Evolutionary conservation across 441 rosid genomes (phyloP), one percentile per base, ranked within the genome.

Genomic region (Dalechampia spathulata): DNA sequence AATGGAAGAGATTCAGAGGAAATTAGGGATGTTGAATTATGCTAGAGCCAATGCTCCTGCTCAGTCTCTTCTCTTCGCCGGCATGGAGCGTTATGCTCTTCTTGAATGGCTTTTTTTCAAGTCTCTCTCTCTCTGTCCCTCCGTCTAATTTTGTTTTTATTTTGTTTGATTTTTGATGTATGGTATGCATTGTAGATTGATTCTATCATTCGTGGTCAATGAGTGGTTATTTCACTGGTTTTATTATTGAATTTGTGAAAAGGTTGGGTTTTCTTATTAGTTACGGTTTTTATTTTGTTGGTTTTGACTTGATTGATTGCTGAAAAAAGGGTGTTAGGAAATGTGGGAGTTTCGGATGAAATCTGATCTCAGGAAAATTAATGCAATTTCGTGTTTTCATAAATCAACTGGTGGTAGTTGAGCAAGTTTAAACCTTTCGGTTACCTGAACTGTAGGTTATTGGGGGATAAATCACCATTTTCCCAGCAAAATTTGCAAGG

Each of bases 91-190:
- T 44, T 93, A 89, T 60, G 92, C 92, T 61, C 95, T 90, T 52
- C 96, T 90, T 59, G 99, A 90, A 61, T 90, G 97, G 96, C 96
- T 90, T 67, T 93, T 93, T 75, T 90, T 90, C 77, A 80, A 80
- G 96, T 93, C 63, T n/a, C 22, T 2, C 34, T 43, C 50, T 57
- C 32, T 38, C 52, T 40, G 42, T 41, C 43, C 42, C 14, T 34
- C 39, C 39, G 20, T 13, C 6, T 32, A 16, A 17, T 13, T 6
- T 15, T 48, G 2, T 36, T 48, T 22, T 13, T 26, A 1, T 27
- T 5, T 9, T 17, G 8, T 6, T 19, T 16, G 6, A 7, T 11
- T 0, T 17, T 42, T 17, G 2, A 7, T 16, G 13, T 7, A 12
- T n/a, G 34, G 23, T 50, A 20, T 30, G 5, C 27, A 36, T 46